Conservation (phyloP, 352 stramenopile species). For the Blastocystis sp. region DNA sequence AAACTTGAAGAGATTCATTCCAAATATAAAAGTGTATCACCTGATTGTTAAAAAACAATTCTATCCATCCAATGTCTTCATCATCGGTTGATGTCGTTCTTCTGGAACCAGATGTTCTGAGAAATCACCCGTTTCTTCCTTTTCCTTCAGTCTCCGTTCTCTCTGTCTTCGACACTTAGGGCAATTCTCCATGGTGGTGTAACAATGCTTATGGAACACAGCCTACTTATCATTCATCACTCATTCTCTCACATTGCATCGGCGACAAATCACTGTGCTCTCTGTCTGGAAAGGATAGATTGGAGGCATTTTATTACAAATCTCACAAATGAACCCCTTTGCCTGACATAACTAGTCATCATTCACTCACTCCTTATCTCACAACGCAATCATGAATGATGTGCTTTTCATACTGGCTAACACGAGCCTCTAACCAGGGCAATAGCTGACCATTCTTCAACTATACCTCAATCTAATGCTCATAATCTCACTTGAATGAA, state of each 20-base stretch:
- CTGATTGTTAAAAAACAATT: constrained; percentile 44
- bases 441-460: constrained; percentile 28
- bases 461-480: background rate
- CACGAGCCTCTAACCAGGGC: constrained; percentile 12
- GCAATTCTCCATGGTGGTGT: constrained; percentile 46
- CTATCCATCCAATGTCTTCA: constrained; percentile 40
- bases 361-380: background rate
- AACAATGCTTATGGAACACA: constrained; percentile 49
- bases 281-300: constrained; percentile 61
- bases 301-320: constrained; percentile 36
- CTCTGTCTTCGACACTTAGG: constrained; percentile 42
- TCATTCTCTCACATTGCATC: constrained; percentile 14
- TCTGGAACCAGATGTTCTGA: constrained; percentile 38
- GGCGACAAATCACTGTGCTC: constrained; percentile 9
- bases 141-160: constrained; percentile 5
- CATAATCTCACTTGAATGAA: background rate
- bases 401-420: background rate
- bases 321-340: constrained; percentile 59
- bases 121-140: constrained; percentile 24
- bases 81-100: constrained; percentile 47
- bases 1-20: constrained; percentile 12
- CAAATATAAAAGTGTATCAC: constrained; percentile 40
- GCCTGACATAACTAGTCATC: constrained; percentile 41
- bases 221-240: background rate
- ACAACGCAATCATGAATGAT: constrained; percentile 47